phyloP scores from a whole-genome alignment of 2,329 filamentous ascomycete species.

The Aspergillus felis region DNA sequence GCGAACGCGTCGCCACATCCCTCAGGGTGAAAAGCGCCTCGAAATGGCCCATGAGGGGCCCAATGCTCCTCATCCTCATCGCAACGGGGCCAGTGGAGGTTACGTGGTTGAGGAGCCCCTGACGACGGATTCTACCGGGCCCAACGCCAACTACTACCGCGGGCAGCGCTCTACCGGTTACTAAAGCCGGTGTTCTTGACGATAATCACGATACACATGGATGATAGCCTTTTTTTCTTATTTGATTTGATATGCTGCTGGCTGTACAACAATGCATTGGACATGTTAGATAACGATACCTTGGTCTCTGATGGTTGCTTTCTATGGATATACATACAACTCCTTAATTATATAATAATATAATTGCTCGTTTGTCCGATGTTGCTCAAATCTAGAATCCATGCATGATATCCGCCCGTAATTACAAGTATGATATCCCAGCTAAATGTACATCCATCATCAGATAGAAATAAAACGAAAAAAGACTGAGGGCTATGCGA shows the following conservation, averaged over 20 bases:
- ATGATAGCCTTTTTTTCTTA: background rate
- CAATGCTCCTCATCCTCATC: conserved; percentile 6
- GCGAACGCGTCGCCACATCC: conserved; percentile 51
- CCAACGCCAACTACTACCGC: conserved; percentile 28
- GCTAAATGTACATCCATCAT: background rate
- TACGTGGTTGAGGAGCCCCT: conserved; percentile 34
- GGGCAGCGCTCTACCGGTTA: conserved; percentile 18
- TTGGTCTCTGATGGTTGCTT: background rate
- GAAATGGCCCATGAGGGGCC: conserved; percentile 19
- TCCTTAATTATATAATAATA: background rate
- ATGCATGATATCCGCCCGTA: background rate
- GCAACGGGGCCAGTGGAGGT: background rate
- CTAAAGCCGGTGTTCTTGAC: background rate
- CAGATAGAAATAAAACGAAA: conserved; percentile 2
- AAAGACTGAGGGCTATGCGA: conserved; percentile 16
- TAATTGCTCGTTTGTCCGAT: background rate
- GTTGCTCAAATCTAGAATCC: background rate
- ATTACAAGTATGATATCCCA: background rate
- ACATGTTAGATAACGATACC: background rate
- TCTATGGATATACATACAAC: background rate
- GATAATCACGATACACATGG: background rate
- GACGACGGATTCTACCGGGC: conserved; percentile 36
- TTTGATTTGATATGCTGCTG: background rate
- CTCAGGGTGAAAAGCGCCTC: conserved; percentile 39
- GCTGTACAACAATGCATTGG: background rate